These are phyloP conservation scores for Buxus sempervirens DNA, from an alignment of 164 flowering plant genomes.

Conservation along the genomic window DNA sequence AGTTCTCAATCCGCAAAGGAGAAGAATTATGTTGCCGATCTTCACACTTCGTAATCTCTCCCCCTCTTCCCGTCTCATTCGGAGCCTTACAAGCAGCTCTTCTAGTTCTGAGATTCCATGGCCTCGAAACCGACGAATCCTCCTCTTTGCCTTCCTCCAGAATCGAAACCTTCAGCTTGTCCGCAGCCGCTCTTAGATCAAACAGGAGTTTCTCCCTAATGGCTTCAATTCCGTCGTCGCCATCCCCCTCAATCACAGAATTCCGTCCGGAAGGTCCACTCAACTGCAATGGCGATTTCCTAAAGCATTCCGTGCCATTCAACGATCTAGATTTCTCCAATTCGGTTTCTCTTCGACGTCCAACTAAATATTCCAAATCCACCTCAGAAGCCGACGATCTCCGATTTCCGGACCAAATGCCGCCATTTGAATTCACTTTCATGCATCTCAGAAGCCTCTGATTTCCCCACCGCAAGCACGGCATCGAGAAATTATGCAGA, in stretches of 20 bases:
- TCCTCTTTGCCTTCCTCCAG: constrained; percentile 23
- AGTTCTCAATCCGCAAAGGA: constrained; percentile 28
- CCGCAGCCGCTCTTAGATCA: constrained; percentile 53
- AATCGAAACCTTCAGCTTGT: constrained; percentile 46
- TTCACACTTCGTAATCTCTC: constrained; percentile 15
- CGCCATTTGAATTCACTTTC: constrained; percentile 30
- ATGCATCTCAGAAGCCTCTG: constrained; percentile 52
- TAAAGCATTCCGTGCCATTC: constrained; percentile 1
- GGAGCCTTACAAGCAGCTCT: constrained; percentile 50
- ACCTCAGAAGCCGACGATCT: constrained; percentile 26
- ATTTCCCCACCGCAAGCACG: constrained; percentile 61
- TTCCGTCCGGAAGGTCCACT: constrained; percentile 1
- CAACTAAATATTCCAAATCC: constrained; percentile 9
- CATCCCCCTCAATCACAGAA: constrained; percentile 4
- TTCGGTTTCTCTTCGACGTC: constrained; percentile 4
- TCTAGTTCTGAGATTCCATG: constrained; percentile 83
- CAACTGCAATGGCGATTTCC: constrained; percentile 2
- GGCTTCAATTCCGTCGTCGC: constrained; percentile 51
- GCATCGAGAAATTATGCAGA: constrained; percentile 65
- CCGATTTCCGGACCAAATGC: constrained; percentile 8
- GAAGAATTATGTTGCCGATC: constrained; percentile 19
- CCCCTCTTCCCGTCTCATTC: constrained; percentile 21
- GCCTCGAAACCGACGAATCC: constrained; percentile 26
- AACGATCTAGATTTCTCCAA: constrained; percentile 10
- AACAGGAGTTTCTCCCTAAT: constrained; percentile 49